Conservation (phyloP, 805 yeast species). For the Metschnikowia dekortorum region DNA sequence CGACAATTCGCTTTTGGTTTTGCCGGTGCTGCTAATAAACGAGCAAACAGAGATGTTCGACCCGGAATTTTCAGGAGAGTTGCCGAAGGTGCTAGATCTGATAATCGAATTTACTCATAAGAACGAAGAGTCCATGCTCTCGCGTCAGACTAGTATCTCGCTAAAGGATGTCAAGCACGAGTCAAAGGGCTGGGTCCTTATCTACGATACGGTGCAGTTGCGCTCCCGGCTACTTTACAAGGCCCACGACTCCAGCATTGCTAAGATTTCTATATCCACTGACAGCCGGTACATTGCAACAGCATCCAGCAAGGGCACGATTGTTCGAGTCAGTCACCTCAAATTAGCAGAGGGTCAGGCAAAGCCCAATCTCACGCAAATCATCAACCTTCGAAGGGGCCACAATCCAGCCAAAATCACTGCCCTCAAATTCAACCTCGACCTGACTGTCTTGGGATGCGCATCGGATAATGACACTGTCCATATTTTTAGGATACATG, state of each 20-base stretch:
- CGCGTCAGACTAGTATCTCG: slow-evolving; percentile 17
- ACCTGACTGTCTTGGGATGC: slow-evolving; percentile 33
- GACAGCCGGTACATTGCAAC: slow-evolving; percentile 32
- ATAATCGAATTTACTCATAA: slow-evolving; percentile 25
- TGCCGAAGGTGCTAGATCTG: background rate
- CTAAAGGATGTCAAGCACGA: slow-evolving; percentile 27
- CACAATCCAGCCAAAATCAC: slow-evolving; percentile 34
- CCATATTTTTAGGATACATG: slow-evolving; percentile 32
- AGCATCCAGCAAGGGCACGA: slow-evolving; percentile 42
- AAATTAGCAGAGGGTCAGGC: slow-evolving; percentile 1
- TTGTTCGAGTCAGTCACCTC: slow-evolving; percentile 32
- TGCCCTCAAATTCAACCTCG: slow-evolving; percentile 32
- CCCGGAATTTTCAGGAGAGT: slow-evolving; percentile 6
- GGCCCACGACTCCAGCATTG: slow-evolving; percentile 37
- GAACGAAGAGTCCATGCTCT: slow-evolving; percentile 12
- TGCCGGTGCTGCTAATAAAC: slow-evolving; percentile 28
- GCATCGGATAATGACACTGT: slow-evolving; percentile 39
- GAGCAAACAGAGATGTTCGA: slow-evolving; percentile 32
- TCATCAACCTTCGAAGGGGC: slow-evolving; percentile 37
- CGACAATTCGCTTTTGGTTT: slow-evolving; percentile 31
- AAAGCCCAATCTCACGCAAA: slow-evolving; percentile 19
- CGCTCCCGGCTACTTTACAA: slow-evolving; percentile 31
- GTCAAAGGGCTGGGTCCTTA: slow-evolving; percentile 35
- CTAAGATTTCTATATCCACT: slow-evolving; percentile 27
- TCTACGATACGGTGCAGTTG: slow-evolving; percentile 36